Conservation (phyloP, 768 basidiomycete genomes). For the Kwoniella dendrophila region DNA sequence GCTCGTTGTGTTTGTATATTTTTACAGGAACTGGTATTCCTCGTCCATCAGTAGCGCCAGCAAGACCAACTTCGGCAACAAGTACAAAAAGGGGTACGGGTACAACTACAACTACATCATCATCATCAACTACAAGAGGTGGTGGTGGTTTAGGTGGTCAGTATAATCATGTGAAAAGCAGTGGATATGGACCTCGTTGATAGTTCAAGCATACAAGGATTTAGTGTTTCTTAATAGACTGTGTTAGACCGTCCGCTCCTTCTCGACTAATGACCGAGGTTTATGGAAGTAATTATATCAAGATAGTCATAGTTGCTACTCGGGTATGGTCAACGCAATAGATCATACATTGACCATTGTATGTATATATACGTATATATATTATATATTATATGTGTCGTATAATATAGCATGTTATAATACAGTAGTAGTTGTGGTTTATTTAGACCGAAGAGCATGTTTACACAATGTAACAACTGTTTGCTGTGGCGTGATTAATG, state of each 20-base stretch:
- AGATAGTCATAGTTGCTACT: not conserved
- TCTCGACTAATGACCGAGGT: too few relatives aligned
- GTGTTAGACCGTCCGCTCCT: too few relatives aligned
- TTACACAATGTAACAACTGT: too few relatives aligned
- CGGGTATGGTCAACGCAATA: not conserved
- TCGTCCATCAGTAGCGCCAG: conserved; percentile 11
- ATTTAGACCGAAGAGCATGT: too few relatives aligned
- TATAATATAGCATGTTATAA: not conserved
- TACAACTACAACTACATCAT: conserved; percentile 8
- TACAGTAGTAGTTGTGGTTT: too few relatives aligned
- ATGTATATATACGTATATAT: not conserved
- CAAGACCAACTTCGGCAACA: conserved; percentile 9
- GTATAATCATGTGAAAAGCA: conserved; percentile 47
- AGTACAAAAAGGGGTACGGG: conserved; percentile 13
- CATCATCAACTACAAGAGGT: conserved; percentile 13
- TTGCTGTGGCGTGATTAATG: too few relatives aligned
- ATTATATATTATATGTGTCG: not conserved
- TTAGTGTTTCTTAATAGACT: too few relatives aligned
- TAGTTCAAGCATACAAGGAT: too few relatives aligned
- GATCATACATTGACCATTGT: not conserved
- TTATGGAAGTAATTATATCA: too few relatives aligned
- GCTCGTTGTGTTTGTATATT: not conserved
- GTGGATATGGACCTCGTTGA: conserved; percentile 46
- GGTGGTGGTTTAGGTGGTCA: conserved; percentile 33
- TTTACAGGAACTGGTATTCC: conserved; percentile 33